Evolutionary conservation across 2,329 filamentous ascomycete genomes (phyloP), one percentile per base, ranked within the genome.

Genomic region (Fusarium piperis): DNA sequence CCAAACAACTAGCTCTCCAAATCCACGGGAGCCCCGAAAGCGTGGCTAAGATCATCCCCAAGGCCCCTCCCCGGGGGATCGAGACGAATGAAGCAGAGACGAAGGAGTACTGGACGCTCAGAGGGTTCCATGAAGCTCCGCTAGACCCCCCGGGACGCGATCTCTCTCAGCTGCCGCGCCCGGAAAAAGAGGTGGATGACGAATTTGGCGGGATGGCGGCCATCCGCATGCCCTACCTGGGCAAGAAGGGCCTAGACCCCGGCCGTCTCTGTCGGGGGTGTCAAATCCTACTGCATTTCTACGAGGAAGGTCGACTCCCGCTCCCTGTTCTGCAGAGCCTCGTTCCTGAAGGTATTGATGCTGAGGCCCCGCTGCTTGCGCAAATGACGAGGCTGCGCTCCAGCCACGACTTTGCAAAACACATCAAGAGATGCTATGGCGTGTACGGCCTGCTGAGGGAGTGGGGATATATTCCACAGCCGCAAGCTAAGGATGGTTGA

Each of bases 201-300:
- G 23, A 53, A 1, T 53, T 16, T 23, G 15, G 52, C 52, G 68
- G 74, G 5, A 64, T 70, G 58, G 72, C 73, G 11, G 59, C 62
- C 10, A 62, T 73, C 13, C 64, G 63, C 28, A 60, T 73, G 33
- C 70, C 71, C 15, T 72, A 52, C n/a, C 51, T 75, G 30, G 52
- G 41, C 20, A 65, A 52, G 1, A 33, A 41, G 9, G 57, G 55
- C 18, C 39, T 16, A 36, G 71, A 75, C 36, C 26, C 16, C 4
- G 71, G 71, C 23, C 59, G 56, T 12, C 9, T 68, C 44, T 75
- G 74, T 44, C 51, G 33, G 23, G 74, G 73, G 9, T 75, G 69
- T 55, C 57, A 56, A 7, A 3, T 32, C 1, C 6, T 15, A 5
- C 12, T 18, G 4, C 6, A 15, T 2, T n/a, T 52, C 20, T 23